phyloP scores from a whole-genome alignment of 192 early-diverging fungal species.

The Backusella liffmaniae region DNA sequence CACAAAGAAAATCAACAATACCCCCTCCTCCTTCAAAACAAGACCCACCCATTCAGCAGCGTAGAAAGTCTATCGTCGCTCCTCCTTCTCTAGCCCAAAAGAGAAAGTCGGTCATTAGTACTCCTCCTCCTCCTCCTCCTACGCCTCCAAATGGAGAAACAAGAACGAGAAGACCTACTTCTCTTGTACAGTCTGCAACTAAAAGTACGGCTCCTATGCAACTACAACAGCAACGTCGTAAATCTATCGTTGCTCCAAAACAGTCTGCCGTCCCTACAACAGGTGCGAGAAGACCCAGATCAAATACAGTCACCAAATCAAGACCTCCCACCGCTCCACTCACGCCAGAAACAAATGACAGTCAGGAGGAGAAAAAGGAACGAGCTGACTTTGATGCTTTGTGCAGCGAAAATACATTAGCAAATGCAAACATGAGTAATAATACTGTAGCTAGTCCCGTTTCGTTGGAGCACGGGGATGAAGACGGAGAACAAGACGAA shows the following conservation, averaged over 20 bases:
- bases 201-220: not conserved
- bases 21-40: not conserved
- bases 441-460: not conserved
- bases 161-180: slow-evolving; percentile 1
- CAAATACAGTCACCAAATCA: slow-evolving; percentile 16
- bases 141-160: not conserved
- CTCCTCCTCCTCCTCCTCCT: not conserved
- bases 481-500: slow-evolving; percentile 27
- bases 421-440: slow-evolving; percentile 4
- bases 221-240: not conserved
- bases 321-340: not conserved
- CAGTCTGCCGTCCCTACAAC: slow-evolving; percentile 5
- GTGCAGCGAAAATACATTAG: slow-evolving; percentile 31
- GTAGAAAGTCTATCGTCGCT: slow-evolving; percentile 5
- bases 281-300: slow-evolving; percentile 7
- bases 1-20: slow-evolving; percentile 1
- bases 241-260: slow-evolving; percentile 7
- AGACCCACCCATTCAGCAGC: not conserved
- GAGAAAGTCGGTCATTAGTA: not conserved
- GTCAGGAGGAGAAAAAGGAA: slow-evolving; percentile 22
- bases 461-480: slow-evolving; percentile 22
- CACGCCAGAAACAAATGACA: slow-evolving; percentile 24
- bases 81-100: not conserved
- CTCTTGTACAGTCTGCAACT: not conserved
- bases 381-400: slow-evolving; percentile 32